Conservation (phyloP, 306 rosid genomes). For the Acacia melanoxylon region DNA sequence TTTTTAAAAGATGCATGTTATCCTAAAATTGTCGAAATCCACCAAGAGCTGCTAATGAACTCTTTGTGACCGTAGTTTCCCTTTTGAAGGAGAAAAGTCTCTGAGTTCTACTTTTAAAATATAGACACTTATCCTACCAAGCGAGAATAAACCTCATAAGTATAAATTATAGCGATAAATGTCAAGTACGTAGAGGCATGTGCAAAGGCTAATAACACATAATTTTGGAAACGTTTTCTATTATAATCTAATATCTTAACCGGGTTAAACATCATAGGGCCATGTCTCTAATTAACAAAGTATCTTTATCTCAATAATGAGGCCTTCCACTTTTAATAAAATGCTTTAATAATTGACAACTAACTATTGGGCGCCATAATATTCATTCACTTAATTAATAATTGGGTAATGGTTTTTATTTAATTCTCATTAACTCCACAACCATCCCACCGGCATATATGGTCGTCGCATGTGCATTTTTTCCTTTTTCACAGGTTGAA, state of each 20-base stretch:
- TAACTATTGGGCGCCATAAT: slow-evolving; percentile 46
- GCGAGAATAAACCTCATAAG: slow-evolving; percentile 1
- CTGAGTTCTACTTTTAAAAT: slow-evolving; percentile 27
- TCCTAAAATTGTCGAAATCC: slow-evolving; percentile 29
- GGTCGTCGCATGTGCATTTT: slow-evolving; percentile 45
- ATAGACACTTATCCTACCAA: slow-evolving; percentile 8
- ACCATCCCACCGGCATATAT: slow-evolving; percentile 48
- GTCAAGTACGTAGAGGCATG: slow-evolving; percentile 41
- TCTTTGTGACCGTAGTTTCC: slow-evolving; percentile 25
- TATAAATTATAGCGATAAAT: slow-evolving; percentile 18
- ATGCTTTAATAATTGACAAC: slow-evolving; percentile 43
- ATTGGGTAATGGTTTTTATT: slow-evolving; percentile 32
- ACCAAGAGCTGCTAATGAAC: slow-evolving; percentile 1
- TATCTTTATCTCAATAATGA: slow-evolving; percentile 40
- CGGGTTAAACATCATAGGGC: slow-evolving; percentile 20
- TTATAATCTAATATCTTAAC: slow-evolving; percentile 23
- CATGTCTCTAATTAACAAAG: slow-evolving; percentile 34
- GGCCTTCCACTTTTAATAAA: slow-evolving; percentile 32
- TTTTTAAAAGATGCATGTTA: slow-evolving; percentile 23
- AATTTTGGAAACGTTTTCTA: slow-evolving; percentile 34
- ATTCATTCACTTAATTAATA: slow-evolving; percentile 25
- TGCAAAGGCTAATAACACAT: slow-evolving; percentile 1
- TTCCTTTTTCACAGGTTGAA: slow-evolving; percentile 17
- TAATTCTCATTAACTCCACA: slow-evolving; percentile 43
- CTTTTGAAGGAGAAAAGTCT: slow-evolving; percentile 10